Base-by-base conservation (phyloP, 768 basidiomycete genomes). In the Phanerochaete sordida region DNA sequence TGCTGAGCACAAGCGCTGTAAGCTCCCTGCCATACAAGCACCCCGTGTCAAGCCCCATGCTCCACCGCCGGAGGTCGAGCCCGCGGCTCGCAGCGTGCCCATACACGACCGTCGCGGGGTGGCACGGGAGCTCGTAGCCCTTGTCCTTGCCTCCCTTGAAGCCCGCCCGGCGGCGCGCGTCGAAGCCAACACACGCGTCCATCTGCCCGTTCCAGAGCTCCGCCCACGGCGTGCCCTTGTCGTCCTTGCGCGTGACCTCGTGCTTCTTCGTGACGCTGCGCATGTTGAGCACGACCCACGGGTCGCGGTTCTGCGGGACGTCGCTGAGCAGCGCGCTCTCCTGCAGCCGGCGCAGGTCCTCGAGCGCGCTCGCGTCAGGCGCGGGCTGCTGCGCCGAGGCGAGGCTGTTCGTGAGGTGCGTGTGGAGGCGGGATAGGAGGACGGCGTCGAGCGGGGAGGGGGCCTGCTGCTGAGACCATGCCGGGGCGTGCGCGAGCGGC, bases 11-110 rank as follows among this genome's bases (percentile, higher is more conserved):
- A 45, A 93, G 73, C 3, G 90, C 88, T 4, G 88, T 84, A 52
- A 94, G 70, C 39, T 75, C 74, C 43, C 81, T 77, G 7, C 84
- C 81, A 66, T 92, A 88, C 45, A 84, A 90, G 68, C 94, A 96
- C 12, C 91, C 95, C 0, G 89, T 81, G 70, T 98, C 95, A 33
- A 96, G 73, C 1, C 95, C 95, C 61, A 94, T 75, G 2, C 87
- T 84, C 88, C 90, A 96, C 23, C 89, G 79, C 62, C 89, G 87
- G 64, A 93, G 72, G 70, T 95, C 92, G 13, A 97, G 77, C 13
- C 90, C 91, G 27, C 91, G 79, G 2, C 81, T 76, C 5, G 95
- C 94, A 8, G 86, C 81, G 67, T 97, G 95, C 0, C 93, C 95
- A 70, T 96, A 97, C 6, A 96, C 73, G n/a, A 93, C 85, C 39